Percentiles rank a stretch among this genome's conserved stretches.
phyloP scores from a whole-genome alignment of 306 rosid genomes.

The Vigna angularis region DNA sequence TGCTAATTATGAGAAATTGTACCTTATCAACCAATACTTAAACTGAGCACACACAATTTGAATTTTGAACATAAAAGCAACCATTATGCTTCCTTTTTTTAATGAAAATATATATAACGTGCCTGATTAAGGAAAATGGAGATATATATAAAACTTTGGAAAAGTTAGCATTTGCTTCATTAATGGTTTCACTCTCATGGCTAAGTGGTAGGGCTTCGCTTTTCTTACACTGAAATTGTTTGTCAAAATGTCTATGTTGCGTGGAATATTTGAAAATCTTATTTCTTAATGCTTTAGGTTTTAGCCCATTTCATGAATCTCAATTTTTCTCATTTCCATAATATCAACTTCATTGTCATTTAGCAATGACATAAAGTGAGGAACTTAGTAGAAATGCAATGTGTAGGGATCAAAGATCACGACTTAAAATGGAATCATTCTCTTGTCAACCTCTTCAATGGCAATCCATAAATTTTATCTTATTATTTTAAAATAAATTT shows the following conservation, averaged over 20 bases:
- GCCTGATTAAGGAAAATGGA: background rate
- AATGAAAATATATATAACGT: background rate
- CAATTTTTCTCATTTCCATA: background rate
- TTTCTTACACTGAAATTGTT: constrained; percentile 5
- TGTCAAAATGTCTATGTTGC: constrained; percentile 21
- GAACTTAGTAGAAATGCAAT: background rate
- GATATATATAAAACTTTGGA: background rate
- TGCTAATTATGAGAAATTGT: background rate
- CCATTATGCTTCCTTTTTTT: background rate
- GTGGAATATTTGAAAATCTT: constrained; percentile 16
- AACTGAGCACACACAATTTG: background rate
- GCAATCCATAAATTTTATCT: no score
- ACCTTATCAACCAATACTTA: background rate
- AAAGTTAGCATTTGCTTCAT: constrained; percentile 15
- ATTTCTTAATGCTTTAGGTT: background rate
- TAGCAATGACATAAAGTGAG: background rate
- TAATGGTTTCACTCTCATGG: constrained; percentile 6
- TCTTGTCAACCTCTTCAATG: background rate
- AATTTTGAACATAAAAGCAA: constrained; percentile 23
- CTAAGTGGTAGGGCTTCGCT: background rate
- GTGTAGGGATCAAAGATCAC: background rate
- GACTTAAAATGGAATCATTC: background rate
- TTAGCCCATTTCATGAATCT: background rate
- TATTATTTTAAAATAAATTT: no score
- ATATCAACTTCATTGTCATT: constrained; percentile 1